These are phyloP conservation scores for Teratosphaeria nubilosa DNA, from an alignment of 2,329 filamentous ascomycete species.

Conservation along the genomic window DNA sequence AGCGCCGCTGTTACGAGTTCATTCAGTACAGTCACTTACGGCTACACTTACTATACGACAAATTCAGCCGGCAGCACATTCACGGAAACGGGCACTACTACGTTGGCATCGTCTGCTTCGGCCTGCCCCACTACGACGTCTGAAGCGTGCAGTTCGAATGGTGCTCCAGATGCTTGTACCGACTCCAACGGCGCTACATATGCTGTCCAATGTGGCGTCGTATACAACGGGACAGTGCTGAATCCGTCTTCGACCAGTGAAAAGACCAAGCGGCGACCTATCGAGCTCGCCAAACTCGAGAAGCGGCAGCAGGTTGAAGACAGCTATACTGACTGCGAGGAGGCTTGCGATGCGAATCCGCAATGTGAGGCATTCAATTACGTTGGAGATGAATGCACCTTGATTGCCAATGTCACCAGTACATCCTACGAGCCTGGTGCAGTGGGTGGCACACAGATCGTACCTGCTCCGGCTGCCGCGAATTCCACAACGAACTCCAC, in stretches of 20 bases:
- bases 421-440: conserved; percentile 12
- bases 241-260: conserved; percentile 4
- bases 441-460: conserved; percentile 10
- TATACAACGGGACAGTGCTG: conserved; percentile 14
- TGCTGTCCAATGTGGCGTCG: conserved; percentile 10
- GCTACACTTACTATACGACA: neutral
- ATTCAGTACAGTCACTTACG: neutral
- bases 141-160: neutral
- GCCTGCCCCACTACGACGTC: neutral
- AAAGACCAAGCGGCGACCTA: conserved; percentile 7
- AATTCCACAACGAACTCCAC: neutral
- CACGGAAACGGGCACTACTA: neutral
- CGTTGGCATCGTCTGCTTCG: neutral
- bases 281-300: conserved; percentile 3
- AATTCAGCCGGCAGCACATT: neutral
- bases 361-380: conserved; percentile 22
- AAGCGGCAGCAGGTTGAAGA: neutral
- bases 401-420: conserved; percentile 21
- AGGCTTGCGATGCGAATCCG: conserved; percentile 15
- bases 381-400: conserved; percentile 18
- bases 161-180: neutral
- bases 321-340: conserved; percentile 7
- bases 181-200: neutral
- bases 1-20: neutral
- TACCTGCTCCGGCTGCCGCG: neutral